phyloP scores from a whole-genome alignment of 2,329 filamentous ascomycete species.

The Colletotrichum higginsianum region DNA sequence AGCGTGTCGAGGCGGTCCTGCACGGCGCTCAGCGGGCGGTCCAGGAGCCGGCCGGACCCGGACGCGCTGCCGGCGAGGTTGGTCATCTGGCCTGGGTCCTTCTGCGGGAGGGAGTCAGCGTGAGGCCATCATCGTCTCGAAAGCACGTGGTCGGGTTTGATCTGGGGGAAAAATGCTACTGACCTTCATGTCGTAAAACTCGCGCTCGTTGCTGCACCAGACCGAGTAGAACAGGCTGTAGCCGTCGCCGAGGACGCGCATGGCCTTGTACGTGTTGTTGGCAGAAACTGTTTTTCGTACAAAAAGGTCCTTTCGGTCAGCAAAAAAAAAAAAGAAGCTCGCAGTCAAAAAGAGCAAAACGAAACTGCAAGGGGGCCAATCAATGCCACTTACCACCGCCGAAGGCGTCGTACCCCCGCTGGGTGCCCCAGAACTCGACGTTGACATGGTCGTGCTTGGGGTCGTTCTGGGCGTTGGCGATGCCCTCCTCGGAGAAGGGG shows the following conservation, averaged over 20 bases:
- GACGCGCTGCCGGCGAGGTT: constrained; percentile 55
- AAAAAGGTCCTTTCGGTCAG: neutral
- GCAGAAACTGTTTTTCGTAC: constrained; percentile 22
- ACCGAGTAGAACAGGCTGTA: constrained; percentile 78
- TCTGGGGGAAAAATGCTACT: constrained; percentile 26
- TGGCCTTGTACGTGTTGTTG: constrained; percentile 74
- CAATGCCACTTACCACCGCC: constrained; percentile 11
- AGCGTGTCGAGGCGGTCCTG: constrained; percentile 70
- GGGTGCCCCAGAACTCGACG: constrained; percentile 70
- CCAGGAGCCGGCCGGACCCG: constrained; percentile 47
- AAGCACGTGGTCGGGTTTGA: neutral
- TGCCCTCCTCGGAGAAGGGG: constrained; percentile 51
- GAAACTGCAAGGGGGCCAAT: too few species aligned
- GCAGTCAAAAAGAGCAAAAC: too few species aligned
- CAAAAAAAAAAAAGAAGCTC: too few species aligned
- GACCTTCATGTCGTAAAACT: constrained; percentile 75
- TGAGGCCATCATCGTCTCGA: neutral
- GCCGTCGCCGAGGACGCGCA: constrained; percentile 66
- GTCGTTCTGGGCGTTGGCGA: constrained; percentile 43
- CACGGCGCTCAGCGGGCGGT: constrained; percentile 56
- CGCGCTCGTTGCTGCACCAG: constrained; percentile 78
- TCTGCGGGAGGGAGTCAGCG: constrained; percentile 49
- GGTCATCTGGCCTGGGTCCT: constrained; percentile 66
- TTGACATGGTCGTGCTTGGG: constrained; percentile 68
- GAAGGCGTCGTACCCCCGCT: constrained; percentile 32